Evolutionary conservation across 371 early-diverging fungal genomes (phyloP), one percentile per base, ranked within the genome.

Genomic region (Mortierella sp.): DNA sequence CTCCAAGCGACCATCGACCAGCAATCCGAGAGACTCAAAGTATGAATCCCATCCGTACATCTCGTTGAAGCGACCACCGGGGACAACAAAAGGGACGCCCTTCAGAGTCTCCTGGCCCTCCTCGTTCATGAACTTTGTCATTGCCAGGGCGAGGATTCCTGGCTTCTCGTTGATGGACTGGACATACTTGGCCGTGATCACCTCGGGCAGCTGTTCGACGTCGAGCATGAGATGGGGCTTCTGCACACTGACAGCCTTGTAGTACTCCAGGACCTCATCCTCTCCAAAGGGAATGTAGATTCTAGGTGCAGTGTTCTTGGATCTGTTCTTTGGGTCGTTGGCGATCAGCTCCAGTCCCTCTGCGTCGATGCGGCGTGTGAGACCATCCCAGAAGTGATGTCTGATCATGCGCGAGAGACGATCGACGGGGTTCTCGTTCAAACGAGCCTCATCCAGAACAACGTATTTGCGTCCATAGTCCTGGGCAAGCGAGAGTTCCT

Each of bases 1-100:
- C 68, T 96, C 95, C 29, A 93, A 70, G 11, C 95, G 92, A 11
- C 93, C 94, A 77, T 97, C 98, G 11, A 93, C 92, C 45, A 97
- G 79, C 45, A 99, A 86, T 10, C 98, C 99, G 19, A 98, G 86
- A 0, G 96, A 90, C 74, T 96, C 97, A 88, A 99, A 99, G 79
- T 98, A 98, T 41, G 94, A 94, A 79, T 99, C 99, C 99, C 99
- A 98, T 5, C 99, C 98, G 83, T 99, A 99, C 96, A 97, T 97
- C 88, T 99, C 99, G 85, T 98, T 99, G 89, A 98, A 99, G 2
- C 99, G 90, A 9, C 99, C 99, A 47, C 99, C 99, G 1, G 99
- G 99, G 1, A 99, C 99, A 8, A 97, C 96, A 85, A 98, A 99
- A 1, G 97, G 97, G 26, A 95, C 93, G 5, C 97, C 98, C 13